Percentiles rank a stretch among this genome's conserved stretches.
These are phyloP conservation scores for Mycosarcoma mackinlayi DNA, from an alignment of 1,284 basidiomycete genomes.

Conservation along the genomic window DNA sequence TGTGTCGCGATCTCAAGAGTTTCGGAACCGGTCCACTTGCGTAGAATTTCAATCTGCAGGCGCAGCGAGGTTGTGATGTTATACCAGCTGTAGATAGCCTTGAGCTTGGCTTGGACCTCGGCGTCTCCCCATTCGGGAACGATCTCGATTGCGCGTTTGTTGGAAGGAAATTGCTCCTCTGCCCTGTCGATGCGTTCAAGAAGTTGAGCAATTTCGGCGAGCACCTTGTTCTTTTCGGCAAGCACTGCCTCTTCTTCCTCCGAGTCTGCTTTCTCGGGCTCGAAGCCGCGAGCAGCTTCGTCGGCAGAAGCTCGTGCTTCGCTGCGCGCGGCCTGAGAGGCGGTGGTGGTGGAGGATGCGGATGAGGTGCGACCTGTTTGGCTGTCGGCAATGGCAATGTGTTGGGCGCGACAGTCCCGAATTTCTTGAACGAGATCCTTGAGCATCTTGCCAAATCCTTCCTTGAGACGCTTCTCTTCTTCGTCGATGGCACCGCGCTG, in stretches of 20 bases:
- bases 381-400: slow-evolving; percentile 63
- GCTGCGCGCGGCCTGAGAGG: slow-evolving; percentile 68
- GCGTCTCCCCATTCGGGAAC: slow-evolving; percentile 60
- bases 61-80: slow-evolving; percentile 58
- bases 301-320: slow-evolving; percentile 6
- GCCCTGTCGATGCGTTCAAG: slow-evolving; percentile 59
- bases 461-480: slow-evolving; percentile 83
- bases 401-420: slow-evolving; percentile 75
- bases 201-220: slow-evolving; percentile 50
- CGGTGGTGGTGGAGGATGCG: slow-evolving; percentile 8
- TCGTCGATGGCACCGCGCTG: slow-evolving; percentile 77
- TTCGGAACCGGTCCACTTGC: slow-evolving; percentile 64
- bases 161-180: slow-evolving; percentile 64
- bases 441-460: slow-evolving; percentile 81
- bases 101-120: slow-evolving; percentile 59
- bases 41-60: slow-evolving; percentile 60
- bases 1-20: slow-evolving; percentile 53
- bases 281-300: slow-evolving; percentile 6
- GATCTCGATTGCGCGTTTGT: slow-evolving; percentile 53
- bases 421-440: slow-evolving; percentile 87
- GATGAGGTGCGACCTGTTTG: neutral
- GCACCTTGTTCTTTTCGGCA: slow-evolving; percentile 38
- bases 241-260: slow-evolving; percentile 10
- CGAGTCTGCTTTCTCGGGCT: slow-evolving; percentile 13
- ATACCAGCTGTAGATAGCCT: slow-evolving; percentile 64